Base-by-base conservation (phyloP, 1,139 yeast species). In the Candida tetrigidarum region DNA sequence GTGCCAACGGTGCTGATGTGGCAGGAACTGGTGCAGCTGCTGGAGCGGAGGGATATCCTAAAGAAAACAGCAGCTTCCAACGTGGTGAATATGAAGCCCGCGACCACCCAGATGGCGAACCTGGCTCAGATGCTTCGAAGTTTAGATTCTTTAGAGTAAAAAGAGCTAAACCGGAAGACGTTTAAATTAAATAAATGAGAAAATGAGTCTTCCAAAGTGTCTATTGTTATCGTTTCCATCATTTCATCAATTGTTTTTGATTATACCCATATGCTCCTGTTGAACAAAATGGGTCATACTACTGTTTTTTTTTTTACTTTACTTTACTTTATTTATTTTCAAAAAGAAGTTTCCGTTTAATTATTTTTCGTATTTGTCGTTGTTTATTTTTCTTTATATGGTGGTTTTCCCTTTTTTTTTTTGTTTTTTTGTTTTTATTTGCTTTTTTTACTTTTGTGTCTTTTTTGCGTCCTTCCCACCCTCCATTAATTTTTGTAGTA, bases 71-170 rank as follows among this genome's bases (percentile, higher is more conserved):
- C 18, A 32, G 36, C 19, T 32, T 32, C 25, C 41, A 20, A 26
- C 34, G 27, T 29, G 44, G 23, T 14, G 39, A 22, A 16, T 25
- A 20, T 36, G 28, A 22, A 25, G 30, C 28, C 11, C 22, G 22
- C 6, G 22, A 35, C 18, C 37, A 41, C 15, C 37, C 37, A 9
- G 22, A n/a, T 12, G 26, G 26, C 7, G 34, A 12, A 20, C 40
- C 39, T 7, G 39, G 18, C 15, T 44, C 51, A 12, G 50, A 49
- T 42, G 46, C 54, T 14, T 50, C 55, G 5, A 50, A 45, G 38
- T 53, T 51, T 41, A 46, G 49, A 39, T 53, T 53, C 44, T 53
- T 53, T 43, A 52, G 54, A 46, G 51, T 50, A 18, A 52, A 50
- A 41, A 48, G 53, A 37, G 44, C 46, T 9, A 49, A 50, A 26